Evolutionary conservation across 257 asterid genomes (phyloP).

Genomic region (Solanum rostratum): DNA sequence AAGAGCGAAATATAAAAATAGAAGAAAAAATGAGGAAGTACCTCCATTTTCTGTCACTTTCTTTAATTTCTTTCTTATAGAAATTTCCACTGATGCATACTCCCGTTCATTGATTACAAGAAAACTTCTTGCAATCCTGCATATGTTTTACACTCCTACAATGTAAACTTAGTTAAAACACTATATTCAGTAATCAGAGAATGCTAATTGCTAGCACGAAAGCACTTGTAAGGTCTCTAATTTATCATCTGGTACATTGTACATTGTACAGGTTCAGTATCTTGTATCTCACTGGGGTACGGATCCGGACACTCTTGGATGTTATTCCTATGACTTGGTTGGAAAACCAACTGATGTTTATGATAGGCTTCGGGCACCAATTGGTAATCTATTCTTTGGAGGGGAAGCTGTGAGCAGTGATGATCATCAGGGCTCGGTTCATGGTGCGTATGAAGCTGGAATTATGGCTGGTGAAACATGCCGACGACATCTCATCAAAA

Average conservation of each 20-base stretch:
- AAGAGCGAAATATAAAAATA: neutral
- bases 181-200: neutral
- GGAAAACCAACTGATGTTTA: constrained; percentile 83
- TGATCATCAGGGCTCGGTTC: constrained; percentile 95
- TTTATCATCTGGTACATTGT: neutral
- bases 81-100: neutral
- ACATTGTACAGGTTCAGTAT: constrained; percentile 48
- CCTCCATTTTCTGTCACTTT: neutral
- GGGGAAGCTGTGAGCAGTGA: constrained; percentile 90
- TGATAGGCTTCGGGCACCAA: constrained; percentile 73
- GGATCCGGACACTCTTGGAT: constrained; percentile 75
- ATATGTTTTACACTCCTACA: neutral
- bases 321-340: constrained; percentile 85
- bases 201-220: neutral
- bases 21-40: neutral
- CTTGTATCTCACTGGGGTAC: constrained; percentile 89
- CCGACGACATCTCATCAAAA: constrained; percentile 46
- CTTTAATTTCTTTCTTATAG: neutral
- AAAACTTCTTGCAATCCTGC: neutral
- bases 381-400: constrained; percentile 86
- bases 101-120: neutral
- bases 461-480: constrained; percentile 80
- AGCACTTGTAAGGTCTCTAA: neutral
- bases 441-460: constrained; percentile 97
- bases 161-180: neutral